Conservation (phyloP, 2,329 filamentous ascomycete genomes). For the Colletotrichum eremochloae region DNA sequence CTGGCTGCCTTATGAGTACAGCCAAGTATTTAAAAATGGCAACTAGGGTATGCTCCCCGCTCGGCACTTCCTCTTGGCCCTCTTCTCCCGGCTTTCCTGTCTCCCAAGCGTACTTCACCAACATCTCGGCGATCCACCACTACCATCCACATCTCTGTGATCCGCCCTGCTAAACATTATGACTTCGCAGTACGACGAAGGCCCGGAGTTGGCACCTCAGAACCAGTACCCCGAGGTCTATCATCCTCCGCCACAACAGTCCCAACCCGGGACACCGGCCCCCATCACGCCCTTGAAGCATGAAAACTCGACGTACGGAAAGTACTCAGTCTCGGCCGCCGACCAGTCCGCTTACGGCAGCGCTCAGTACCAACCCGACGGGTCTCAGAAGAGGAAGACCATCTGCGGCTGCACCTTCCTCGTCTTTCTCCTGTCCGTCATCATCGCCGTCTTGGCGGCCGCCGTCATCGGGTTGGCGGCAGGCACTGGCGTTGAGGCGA, state of each 20-base stretch:
- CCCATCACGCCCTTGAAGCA: slow-evolving; percentile 32
- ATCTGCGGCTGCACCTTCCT: slow-evolving; percentile 50
- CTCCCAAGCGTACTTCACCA: slow-evolving; percentile 1
- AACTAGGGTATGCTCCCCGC: slow-evolving; percentile 24
- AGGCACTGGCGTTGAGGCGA: slow-evolving; percentile 58
- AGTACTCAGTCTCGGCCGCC: slow-evolving; percentile 21
- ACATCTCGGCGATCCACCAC: background rate
- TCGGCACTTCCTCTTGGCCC: slow-evolving; percentile 1
- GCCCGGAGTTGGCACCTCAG: slow-evolving; percentile 38
- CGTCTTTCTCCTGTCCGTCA: slow-evolving; percentile 57
- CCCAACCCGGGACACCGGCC: slow-evolving; percentile 21
- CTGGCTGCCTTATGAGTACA: slow-evolving; percentile 21
- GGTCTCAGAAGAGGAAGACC: slow-evolving; percentile 18
- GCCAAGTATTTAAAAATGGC: slow-evolving; percentile 35
- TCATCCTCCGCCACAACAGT: slow-evolving; percentile 18
- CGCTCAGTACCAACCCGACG: slow-evolving; percentile 15
- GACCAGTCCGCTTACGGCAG: slow-evolving; percentile 35
- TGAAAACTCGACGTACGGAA: slow-evolving; percentile 32
- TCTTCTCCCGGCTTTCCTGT: slow-evolving; percentile 13
- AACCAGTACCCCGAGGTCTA: slow-evolving; percentile 37
- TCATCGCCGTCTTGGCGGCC: slow-evolving; percentile 55
- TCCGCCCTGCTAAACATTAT: slow-evolving; percentile 20
- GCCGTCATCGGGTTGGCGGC: slow-evolving; percentile 61
- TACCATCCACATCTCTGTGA: background rate
- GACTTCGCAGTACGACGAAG: slow-evolving; percentile 37